Conservation (phyloP, 169 alveolate genomes). For the Plasmodium malariae region DNA sequence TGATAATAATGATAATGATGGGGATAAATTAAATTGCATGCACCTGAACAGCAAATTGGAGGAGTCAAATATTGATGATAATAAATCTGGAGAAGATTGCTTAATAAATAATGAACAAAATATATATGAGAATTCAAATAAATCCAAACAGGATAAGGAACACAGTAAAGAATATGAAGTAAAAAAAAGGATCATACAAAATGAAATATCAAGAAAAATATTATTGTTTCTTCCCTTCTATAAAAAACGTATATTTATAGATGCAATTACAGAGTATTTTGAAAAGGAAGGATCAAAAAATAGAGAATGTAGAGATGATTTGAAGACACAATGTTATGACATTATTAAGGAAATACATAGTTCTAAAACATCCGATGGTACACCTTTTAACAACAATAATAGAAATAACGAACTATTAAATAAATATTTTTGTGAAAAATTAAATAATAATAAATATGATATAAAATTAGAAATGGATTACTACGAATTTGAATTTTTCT, state of each 20-base stretch:
- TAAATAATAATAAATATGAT: constrained; percentile 5
- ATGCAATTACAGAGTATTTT: constrained; percentile 29
- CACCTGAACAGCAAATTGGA: no score
- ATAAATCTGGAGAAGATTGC: no score
- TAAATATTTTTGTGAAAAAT: constrained; percentile 24
- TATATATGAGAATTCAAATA: background rate
- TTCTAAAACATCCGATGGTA: background rate
- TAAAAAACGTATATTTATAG: constrained; percentile 42
- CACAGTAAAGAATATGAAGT: background rate
- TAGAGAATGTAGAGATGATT: background rate
- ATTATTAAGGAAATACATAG: constrained; percentile 3
- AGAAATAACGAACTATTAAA: constrained; percentile 11
- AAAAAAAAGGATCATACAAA: constrained; percentile 8
- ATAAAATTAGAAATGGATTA: constrained; percentile 37
- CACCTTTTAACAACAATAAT: background rate
- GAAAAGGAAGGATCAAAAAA: background rate
- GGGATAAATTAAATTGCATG: no score
- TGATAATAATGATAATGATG: background rate
- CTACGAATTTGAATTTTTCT: constrained; percentile 45
- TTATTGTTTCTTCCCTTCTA: constrained; percentile 27
- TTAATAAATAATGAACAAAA: no score
- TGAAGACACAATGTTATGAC: constrained; percentile 21
- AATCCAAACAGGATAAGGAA: background rate
- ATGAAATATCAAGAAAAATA: background rate
- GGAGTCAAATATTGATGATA: no score